phyloP scores from a whole-genome alignment of 768 basidiomycete species.

The Macrolepiota albuminosa region DNA sequence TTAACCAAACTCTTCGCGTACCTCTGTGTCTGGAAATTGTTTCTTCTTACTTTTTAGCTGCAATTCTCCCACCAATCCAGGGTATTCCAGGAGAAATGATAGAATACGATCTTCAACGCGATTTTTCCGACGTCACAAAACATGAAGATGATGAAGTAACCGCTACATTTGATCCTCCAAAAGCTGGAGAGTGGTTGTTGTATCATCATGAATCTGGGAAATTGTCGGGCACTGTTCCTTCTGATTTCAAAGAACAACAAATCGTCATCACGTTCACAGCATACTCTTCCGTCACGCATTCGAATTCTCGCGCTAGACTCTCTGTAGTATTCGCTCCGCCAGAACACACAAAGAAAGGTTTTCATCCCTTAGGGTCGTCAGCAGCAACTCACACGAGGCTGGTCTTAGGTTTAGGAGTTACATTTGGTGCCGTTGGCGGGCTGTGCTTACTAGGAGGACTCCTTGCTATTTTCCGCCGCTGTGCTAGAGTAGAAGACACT shows the following conservation, averaged over 20 bases:
- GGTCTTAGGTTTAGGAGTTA: slow-evolving; percentile 53
- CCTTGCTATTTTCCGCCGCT: slow-evolving; percentile 53
- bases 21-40: slow-evolving; percentile 63
- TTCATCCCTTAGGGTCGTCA: slow-evolving; percentile 32
- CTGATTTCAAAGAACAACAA: slow-evolving; percentile 33
- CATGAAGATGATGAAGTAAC: slow-evolving; percentile 47
- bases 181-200: slow-evolving; percentile 43
- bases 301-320: slow-evolving; percentile 64
- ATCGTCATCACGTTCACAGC: slow-evolving; percentile 61
- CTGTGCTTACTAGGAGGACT: slow-evolving; percentile 47
- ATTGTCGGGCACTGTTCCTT: slow-evolving; percentile 56
- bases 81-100: slow-evolving; percentile 47
- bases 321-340: slow-evolving; percentile 40
- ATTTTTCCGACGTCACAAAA: slow-evolving; percentile 49
- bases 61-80: slow-evolving; percentile 52
- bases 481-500: slow-evolving; percentile 54
- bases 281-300: slow-evolving; percentile 60
- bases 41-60: slow-evolving; percentile 65
- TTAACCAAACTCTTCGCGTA: slow-evolving; percentile 64
- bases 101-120: slow-evolving; percentile 48
- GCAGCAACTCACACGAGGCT: slow-evolving; percentile 42
- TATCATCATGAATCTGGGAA: slow-evolving; percentile 42
- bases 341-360: slow-evolving; percentile 33
- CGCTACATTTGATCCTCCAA: slow-evolving; percentile 48
- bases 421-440: slow-evolving; percentile 60